Evolutionary conservation across 208 protist species (phyloP), one percentile per base, ranked within the genome.

Genomic region (Crithidia fasciculata): DNA sequence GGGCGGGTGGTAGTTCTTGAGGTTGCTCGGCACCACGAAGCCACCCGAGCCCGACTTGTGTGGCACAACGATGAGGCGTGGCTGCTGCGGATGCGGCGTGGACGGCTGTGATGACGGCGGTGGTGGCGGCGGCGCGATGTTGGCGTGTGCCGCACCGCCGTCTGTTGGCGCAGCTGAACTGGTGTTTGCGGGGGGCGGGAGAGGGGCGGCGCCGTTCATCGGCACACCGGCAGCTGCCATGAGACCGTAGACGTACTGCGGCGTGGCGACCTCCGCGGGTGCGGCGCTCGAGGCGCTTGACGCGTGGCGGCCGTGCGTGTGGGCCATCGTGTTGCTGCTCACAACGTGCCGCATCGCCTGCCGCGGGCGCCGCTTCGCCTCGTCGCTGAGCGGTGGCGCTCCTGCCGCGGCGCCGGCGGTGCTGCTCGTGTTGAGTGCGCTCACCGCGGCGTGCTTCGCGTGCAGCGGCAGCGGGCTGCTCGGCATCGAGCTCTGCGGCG

Each of bases 221-320:
- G 57, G 53, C 18, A 53, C 74, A 16, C 68, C 74, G 36, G 74
- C 58, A 6, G 67, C 67, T 8, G 67, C 62, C 74, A 74, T 74
- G 18, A 80, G 74, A 3, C 59, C 65, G 69, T 82, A 74, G 36
- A 82, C 66, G 59, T 69, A 82, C 37, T 63, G 77, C 43, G 77
- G 64, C 0, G 77, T 56, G 56, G 67, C 60, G 36, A 76, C 45
- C 16, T 77, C 67, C 16, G 66, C 45, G 8, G 70, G 60, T n/a
- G 50, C 53, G 18, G 57, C 54, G 12, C 53, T 39, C 1, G 62
- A 41, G 2, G 49, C 36, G 28, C 50, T 69, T 9, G 60, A 18
- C 4, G 52, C 8, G 66, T 72, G 74, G 3, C 74, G 56, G 54
- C 61, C 36, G 47, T 61, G 45, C 15, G 65, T 45, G 72, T 76